Conservation (phyloP, 2,329 filamentous ascomycete species). For the Colletotrichum musicola region DNA sequence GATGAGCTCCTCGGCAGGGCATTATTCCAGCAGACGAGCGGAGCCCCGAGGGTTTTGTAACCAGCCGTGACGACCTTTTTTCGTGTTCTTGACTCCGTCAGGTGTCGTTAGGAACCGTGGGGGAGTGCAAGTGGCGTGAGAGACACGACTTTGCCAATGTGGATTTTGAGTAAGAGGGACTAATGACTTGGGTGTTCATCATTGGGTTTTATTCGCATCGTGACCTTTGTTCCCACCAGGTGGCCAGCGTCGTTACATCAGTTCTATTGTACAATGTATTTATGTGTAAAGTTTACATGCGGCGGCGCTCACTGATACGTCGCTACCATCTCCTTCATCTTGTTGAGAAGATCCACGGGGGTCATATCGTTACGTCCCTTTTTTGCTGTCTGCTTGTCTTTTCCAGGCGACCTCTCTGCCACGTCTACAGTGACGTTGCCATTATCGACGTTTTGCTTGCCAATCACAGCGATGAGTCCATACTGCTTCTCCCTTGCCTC, state of each 20-base stretch:
- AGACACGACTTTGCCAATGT: not conserved
- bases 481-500: conserved; percentile 81
- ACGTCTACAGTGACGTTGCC: conserved; percentile 65
- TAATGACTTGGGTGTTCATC: conserved; percentile 1
- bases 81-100: not conserved
- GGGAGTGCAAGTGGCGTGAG: not conserved
- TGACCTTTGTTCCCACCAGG: not conserved
- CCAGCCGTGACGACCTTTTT: not conserved
- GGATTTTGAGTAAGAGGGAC: not conserved
- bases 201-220: conserved; percentile 1
- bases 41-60: not conserved
- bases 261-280: conserved; percentile 27
- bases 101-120: not conserved
- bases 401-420: conserved; percentile 40
- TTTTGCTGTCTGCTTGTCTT: conserved; percentile 46
- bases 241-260: not conserved
- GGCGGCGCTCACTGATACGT: conserved; percentile 57
- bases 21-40: not conserved
- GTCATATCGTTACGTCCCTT: conserved; percentile 54
- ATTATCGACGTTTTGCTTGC: conserved; percentile 72
- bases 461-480: conserved; percentile 79
- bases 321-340: conserved; percentile 60
- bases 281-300: conserved; percentile 25
- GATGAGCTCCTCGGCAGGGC: not conserved
- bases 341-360: conserved; percentile 58